phyloP scores from a whole-genome alignment of 306 rosid genomes.

The Quercus suber region DNA sequence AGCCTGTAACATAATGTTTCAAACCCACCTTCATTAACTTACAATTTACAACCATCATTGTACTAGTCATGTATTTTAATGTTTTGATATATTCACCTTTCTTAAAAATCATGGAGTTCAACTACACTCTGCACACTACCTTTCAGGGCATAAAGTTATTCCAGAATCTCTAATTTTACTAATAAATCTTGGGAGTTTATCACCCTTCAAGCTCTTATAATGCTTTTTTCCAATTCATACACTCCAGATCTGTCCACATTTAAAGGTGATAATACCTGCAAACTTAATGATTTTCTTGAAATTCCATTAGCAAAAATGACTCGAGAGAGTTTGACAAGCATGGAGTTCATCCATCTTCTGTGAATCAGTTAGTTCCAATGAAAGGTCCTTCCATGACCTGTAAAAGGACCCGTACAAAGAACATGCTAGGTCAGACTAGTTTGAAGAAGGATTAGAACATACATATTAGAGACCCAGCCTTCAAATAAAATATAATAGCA shows the following conservation, averaged over 20 bases:
- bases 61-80: too few relatives aligned
- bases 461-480: neutral
- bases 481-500: neutral
- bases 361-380: constrained; percentile 34
- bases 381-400: constrained; percentile 60
- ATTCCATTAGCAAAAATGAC: constrained; percentile 51
- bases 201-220: constrained; percentile 13
- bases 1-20: too few relatives aligned
- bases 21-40: too few relatives aligned
- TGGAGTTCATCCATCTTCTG: constrained; percentile 73
- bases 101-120: neutral
- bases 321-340: constrained; percentile 54
- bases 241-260: constrained; percentile 46
- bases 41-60: too few relatives aligned
- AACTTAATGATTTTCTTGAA: constrained; percentile 38
- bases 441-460: neutral
- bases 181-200: neutral
- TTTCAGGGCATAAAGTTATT: neutral
- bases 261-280: constrained; percentile 32
- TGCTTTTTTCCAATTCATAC: constrained; percentile 64
- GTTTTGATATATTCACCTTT: neutral
- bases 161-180: neutral
- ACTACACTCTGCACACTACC: neutral
- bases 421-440: constrained; percentile 10
- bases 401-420: constrained; percentile 27